Conservation (phyloP, 2,329 filamentous ascomycete genomes). For the Pleurostoma richardsiae region DNA sequence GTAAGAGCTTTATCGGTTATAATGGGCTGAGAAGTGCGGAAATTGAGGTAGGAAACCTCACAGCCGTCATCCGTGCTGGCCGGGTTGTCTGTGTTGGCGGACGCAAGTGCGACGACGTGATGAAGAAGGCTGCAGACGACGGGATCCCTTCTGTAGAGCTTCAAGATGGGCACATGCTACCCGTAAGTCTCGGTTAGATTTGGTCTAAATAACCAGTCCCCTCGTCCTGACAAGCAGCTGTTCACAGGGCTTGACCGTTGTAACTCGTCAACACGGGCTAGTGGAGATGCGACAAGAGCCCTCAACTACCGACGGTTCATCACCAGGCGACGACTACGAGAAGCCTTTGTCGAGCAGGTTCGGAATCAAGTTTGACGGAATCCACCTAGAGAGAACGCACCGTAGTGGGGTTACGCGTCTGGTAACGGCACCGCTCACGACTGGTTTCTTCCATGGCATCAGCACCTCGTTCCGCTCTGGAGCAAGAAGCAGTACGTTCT, state of each 20-base stretch:
- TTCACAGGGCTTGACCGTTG: conserved; percentile 8
- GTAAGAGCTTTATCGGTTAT: conserved; percentile 7
- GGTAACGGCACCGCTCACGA: conserved; percentile 10
- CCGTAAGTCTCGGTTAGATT: neutral
- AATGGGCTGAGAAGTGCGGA: conserved; percentile 6
- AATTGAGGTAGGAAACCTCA: conserved; percentile 9
- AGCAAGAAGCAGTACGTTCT: conserved; percentile 9
- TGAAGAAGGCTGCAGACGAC: neutral
- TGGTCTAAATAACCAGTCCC: no score
- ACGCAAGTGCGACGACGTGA: conserved; percentile 5
- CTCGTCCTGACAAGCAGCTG: no score
- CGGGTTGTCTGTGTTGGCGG: conserved; percentile 9
- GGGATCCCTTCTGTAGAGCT: neutral
- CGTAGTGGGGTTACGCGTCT: conserved; percentile 10
- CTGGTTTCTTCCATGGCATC: conserved; percentile 12
- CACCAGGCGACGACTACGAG: conserved; percentile 8
- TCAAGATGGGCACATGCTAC: neutral
- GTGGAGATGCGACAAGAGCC: conserved; percentile 12
- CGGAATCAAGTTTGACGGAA: conserved; percentile 12
- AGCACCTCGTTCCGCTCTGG: conserved; percentile 11
- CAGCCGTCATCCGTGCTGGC: conserved; percentile 8
- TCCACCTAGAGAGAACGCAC: conserved; percentile 11
- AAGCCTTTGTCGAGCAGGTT: conserved; percentile 7
- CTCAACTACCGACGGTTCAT: conserved; percentile 10
- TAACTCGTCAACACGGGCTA: conserved; percentile 11